Percentiles rank a stretch among this genome's conserved stretches.
These are phyloP conservation scores for Cercophora sp. DNA, from an alignment of 495 filamentous ascomycete species.

Conservation along the genomic window DNA sequence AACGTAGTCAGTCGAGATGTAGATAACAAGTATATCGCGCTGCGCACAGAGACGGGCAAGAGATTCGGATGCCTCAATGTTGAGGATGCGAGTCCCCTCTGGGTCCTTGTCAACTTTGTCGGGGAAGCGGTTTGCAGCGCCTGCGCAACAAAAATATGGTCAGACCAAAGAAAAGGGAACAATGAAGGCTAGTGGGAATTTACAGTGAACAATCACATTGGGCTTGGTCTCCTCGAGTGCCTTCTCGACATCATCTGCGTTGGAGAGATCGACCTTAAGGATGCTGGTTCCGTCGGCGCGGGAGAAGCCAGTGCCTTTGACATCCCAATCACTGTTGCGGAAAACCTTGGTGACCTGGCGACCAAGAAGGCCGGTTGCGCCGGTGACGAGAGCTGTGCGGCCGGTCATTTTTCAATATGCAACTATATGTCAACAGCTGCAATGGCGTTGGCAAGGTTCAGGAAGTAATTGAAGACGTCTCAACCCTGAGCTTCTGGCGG, in stretches of 20 bases:
- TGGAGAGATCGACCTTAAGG: slow-evolving; percentile 71
- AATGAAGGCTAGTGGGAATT: too few relatives aligned
- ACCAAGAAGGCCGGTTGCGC: slow-evolving; percentile 80
- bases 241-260: slow-evolving; percentile 55
- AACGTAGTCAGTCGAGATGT: slow-evolving; percentile 95
- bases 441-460: too few relatives aligned
- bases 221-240: slow-evolving; percentile 68
- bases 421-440: too few relatives aligned
- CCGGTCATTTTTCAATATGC: slow-evolving; percentile 17
- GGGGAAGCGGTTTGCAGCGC: slow-evolving; percentile 87
- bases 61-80: slow-evolving; percentile 63
- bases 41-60: slow-evolving; percentile 64
- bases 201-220: slow-evolving; percentile 40
- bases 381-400: slow-evolving; percentile 72
- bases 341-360: slow-evolving; percentile 76
- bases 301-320: slow-evolving; percentile 72
- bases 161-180: too few relatives aligned
- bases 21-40: slow-evolving; percentile 68
- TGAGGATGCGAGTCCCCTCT: slow-evolving; percentile 67
- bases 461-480: background rate
- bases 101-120: slow-evolving; percentile 80
- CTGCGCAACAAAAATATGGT: background rate
- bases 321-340: slow-evolving; percentile 63
- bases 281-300: slow-evolving; percentile 68
- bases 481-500: slow-evolving; percentile 8